phyloP scores from a whole-genome alignment of 495 filamentous ascomycete genomes.

The Podospora pseudoanserina region DNA sequence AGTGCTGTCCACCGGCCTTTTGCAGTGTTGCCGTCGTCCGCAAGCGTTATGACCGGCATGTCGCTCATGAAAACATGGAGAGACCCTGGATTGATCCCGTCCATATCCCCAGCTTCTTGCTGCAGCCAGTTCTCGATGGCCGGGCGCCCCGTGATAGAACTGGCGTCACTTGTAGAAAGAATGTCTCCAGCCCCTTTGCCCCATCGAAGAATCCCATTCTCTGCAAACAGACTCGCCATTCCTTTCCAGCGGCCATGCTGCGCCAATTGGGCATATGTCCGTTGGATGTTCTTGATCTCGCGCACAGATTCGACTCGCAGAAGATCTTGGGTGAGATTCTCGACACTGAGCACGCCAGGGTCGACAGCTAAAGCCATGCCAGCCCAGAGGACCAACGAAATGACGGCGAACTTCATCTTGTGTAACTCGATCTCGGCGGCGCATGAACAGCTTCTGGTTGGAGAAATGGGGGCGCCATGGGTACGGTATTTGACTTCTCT shows the following conservation, averaged over 20 bases:
- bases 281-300: slow-evolving; percentile 23
- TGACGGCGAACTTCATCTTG: not conserved
- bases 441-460: not conserved
- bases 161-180: slow-evolving; percentile 6
- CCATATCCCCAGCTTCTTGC: slow-evolving; percentile 14
- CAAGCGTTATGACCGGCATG: slow-evolving; percentile 17
- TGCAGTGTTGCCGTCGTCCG: slow-evolving; percentile 15
- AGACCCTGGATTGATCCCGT: slow-evolving; percentile 19
- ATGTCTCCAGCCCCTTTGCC: slow-evolving; percentile 12
- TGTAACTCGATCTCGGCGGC: not conserved
- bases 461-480: not conserved
- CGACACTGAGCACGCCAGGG: not conserved
- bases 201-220: slow-evolving; percentile 19
- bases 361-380: no score
- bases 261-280: slow-evolving; percentile 19
- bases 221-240: slow-evolving; percentile 21
- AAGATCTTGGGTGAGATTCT: slow-evolving; percentile 10
- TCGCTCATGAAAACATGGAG: slow-evolving; percentile 18
- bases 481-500: not conserved
- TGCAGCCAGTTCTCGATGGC: slow-evolving; percentile 22
- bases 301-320: slow-evolving; percentile 21
- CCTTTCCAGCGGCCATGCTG: slow-evolving; percentile 13
- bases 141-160: slow-evolving; percentile 3
- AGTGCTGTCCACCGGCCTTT: slow-evolving; percentile 16
- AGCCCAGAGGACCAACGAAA: not conserved